Percentiles rank a stretch among this genome's conserved stretches.
These are phyloP conservation scores for Hirschioporus abietinus DNA, from an alignment of 768 basidiomycete genomes.

Conservation along the genomic window DNA sequence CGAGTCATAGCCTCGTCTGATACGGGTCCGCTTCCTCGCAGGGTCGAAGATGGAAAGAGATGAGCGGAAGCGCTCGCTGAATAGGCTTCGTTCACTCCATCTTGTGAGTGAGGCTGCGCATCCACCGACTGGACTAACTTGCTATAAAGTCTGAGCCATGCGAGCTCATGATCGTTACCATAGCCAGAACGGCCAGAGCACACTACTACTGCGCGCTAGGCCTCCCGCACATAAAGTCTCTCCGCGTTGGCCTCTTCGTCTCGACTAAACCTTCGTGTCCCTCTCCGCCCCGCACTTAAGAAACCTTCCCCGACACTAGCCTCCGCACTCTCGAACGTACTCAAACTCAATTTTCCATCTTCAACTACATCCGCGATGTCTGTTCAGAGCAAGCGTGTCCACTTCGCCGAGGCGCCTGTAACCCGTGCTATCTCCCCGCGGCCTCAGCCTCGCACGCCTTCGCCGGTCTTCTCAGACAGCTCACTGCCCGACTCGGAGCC, in stretches of 20 bases:
- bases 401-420: background rate
- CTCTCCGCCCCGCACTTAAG: background rate
- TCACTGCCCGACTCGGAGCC: background rate
- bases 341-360: background rate
- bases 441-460: background rate
- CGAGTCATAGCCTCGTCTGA: background rate
- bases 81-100: background rate
- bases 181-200: background rate
- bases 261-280: background rate
- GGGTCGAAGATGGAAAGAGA: background rate
- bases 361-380: background rate
- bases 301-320: background rate
- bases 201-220: background rate
- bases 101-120: background rate
- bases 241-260: background rate
- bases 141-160: background rate
- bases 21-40: background rate
- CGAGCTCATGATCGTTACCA: background rate
- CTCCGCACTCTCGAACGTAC: background rate
- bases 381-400: background rate
- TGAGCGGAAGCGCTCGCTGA: background rate
- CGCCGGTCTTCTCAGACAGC: background rate
- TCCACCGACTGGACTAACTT: background rate
- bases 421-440: background rate
- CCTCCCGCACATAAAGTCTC: background rate